Evolutionary conservation across 1,139 yeast species (phyloP).

Genomic region (Scheffersomyces titani): DNA sequence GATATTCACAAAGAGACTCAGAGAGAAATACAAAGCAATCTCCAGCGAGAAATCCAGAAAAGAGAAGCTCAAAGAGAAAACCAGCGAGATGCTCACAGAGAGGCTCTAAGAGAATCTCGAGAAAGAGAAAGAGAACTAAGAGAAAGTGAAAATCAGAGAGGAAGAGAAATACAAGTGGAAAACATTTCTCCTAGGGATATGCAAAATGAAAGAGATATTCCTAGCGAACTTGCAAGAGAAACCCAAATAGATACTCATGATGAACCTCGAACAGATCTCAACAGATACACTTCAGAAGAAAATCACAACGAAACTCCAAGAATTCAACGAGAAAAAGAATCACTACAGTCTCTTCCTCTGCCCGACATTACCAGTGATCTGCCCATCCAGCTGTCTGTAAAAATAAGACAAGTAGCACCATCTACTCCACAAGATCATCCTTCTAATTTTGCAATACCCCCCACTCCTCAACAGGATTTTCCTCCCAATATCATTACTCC

Average conservation of each 20-base stretch:
- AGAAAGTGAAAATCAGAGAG: background rate
- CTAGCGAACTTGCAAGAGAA: too few relatives aligned
- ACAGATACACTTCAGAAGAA: background rate
- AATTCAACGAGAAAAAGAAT: background rate
- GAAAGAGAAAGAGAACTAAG: background rate
- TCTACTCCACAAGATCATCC: background rate
- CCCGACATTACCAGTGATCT: background rate
- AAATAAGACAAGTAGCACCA: background rate
- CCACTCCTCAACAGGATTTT: background rate
- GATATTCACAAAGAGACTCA: background rate
- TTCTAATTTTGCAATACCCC: background rate
- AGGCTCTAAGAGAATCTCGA: background rate
- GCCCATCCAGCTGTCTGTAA: background rate
- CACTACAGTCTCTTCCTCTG: background rate
- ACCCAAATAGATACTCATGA: too few relatives aligned
- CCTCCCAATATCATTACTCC: background rate
- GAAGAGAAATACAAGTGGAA: background rate
- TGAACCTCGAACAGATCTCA: too few relatives aligned
- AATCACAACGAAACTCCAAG: background rate
- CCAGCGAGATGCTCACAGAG: background rate
- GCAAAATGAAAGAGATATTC: background rate
- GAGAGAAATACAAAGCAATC: background rate
- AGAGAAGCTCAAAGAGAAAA: background rate
- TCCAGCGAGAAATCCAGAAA: background rate
- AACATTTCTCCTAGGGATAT: background rate